Conservation (phyloP, 1,284 basidiomycete species). For the Leccinum subatratum region DNA sequence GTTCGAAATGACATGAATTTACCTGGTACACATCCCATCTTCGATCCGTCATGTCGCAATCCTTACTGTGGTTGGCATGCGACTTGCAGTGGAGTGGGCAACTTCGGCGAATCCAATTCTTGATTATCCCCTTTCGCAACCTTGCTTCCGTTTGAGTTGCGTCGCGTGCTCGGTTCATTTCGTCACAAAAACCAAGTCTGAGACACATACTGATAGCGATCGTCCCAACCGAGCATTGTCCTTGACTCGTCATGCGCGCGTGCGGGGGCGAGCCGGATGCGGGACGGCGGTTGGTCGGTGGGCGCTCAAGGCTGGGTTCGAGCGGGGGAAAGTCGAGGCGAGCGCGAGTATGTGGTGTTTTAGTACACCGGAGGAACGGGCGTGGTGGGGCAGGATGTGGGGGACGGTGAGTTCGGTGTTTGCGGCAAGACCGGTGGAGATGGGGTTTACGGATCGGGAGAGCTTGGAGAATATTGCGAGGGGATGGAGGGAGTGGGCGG, state of each 20-base stretch:
- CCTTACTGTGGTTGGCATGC: too few relatives aligned
- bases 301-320: constrained; percentile 29
- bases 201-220: too few relatives aligned
- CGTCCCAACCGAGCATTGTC: too few relatives aligned
- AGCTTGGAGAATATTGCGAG: constrained; percentile 26
- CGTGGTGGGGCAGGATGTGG: constrained; percentile 35
- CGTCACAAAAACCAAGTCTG: too few relatives aligned
- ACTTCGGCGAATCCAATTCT: too few relatives aligned
- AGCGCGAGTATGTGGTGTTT: constrained; percentile 35
- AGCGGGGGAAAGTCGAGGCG: constrained; percentile 24
- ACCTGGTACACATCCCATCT: too few relatives aligned
- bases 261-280: constrained; percentile 26
- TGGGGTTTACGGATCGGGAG: constrained; percentile 20
- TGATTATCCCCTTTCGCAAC: too few relatives aligned
- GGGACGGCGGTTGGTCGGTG: constrained; percentile 26
- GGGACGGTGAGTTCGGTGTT: constrained; percentile 33
- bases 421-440: not conserved
- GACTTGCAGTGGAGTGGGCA: too few relatives aligned
- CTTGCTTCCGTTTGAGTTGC: too few relatives aligned
- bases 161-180: too few relatives aligned
- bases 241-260: constrained; percentile 13
- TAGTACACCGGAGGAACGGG: constrained; percentile 32
- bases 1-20: too few relatives aligned
- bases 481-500: constrained; percentile 32
- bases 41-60: too few relatives aligned